Evolutionary conservation across 116 monocot genomes (phyloP).

Genomic region (Thalassia testudinum): DNA sequence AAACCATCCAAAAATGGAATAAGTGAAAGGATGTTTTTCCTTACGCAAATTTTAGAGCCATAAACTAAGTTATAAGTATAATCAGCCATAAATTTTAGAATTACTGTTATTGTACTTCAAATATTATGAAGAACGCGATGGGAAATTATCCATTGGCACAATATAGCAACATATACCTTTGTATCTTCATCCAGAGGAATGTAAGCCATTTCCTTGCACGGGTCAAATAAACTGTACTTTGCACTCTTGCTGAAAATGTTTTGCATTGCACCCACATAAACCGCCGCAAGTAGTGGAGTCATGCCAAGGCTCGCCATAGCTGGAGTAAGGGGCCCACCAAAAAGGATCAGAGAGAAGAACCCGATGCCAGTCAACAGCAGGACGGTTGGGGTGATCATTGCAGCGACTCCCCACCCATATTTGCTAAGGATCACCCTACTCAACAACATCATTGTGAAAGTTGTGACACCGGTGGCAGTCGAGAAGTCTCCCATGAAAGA

Average conservation of each 20-base stretch:
- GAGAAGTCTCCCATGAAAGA: constrained; percentile 98
- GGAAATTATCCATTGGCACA: neutral
- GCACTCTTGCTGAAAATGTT: constrained; percentile 98
- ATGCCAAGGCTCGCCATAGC: constrained; percentile 50
- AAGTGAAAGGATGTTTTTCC: too few relatives aligned
- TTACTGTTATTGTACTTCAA: too few relatives aligned
- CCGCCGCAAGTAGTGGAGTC: constrained; percentile 91
- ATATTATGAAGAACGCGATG: neutral
- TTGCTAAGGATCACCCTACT: constrained; percentile 76
- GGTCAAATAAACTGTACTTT: constrained; percentile 90
- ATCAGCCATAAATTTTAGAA: too few relatives aligned
- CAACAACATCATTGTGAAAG: constrained; percentile 90
- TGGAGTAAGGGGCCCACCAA: constrained; percentile 65
- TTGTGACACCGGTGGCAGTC: constrained; percentile 75
- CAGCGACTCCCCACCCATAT: constrained; percentile 95
- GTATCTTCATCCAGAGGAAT: constrained; percentile 95
- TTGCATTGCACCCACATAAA: constrained; percentile 87
- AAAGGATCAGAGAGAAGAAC: constrained; percentile 85
- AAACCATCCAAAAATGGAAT: too few relatives aligned
- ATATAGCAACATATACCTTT: constrained; percentile 50
- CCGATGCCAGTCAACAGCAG: constrained; percentile 80
- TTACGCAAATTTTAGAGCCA: too few relatives aligned
- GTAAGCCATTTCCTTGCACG: constrained; percentile 98
- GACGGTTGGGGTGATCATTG: constrained; percentile 85
- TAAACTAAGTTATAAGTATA: neutral